Evolutionary conservation across 164 flowering plant species (phyloP), one percentile per base, ranked within the genome.

Genomic region (Cinnamomum chago): DNA sequence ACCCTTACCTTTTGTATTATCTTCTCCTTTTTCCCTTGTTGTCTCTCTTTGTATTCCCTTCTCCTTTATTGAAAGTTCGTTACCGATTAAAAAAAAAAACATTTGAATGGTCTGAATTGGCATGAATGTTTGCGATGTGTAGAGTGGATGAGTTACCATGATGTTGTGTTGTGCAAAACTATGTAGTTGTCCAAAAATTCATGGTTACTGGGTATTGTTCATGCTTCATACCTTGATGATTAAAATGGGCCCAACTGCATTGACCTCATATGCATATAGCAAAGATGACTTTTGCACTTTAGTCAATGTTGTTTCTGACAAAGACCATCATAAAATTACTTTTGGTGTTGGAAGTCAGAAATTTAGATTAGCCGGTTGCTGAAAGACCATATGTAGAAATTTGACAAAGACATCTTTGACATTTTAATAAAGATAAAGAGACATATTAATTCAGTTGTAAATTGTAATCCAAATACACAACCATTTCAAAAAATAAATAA

Each of bases 241-340:
- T 62, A 95, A 79, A 70, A 88, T 88, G 65, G 98, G 99, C 70
- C 98, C 99, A 11, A 93, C 95, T 25, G 97, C 93, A 86, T 95
- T 95, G 75, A 93, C 82, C 85, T 95, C 99, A 82, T 92, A 95
- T 50, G 94, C 81, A 75, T 85, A 88, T 83, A 93, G 65, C 82
- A 95, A 79, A 5, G 98, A 88, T 28, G 92, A 85, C 79, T 86
- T 92, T 74, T 93, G 84, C 25, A 95, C 90, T 81, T 90, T 95
- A 79, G 69, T 86, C 85, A 95, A 80, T 33, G 96, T 88, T 58
- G 98, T 95, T 90, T 95, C 98, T 95, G 93, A 76, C 83, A 83
- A 82, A 84, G 71, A 83, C 62, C 82, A 62, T 58, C 5, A 73
- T 27, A 60, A 58, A 24, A 72, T 71, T 51, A 78, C 70, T 65